A percentile compares a stretch with the other conserved stretches of the same genome.
Evolutionary conservation across 169 alveolate species (phyloP).

Genomic region (Plasmodium billcollinsi): DNA sequence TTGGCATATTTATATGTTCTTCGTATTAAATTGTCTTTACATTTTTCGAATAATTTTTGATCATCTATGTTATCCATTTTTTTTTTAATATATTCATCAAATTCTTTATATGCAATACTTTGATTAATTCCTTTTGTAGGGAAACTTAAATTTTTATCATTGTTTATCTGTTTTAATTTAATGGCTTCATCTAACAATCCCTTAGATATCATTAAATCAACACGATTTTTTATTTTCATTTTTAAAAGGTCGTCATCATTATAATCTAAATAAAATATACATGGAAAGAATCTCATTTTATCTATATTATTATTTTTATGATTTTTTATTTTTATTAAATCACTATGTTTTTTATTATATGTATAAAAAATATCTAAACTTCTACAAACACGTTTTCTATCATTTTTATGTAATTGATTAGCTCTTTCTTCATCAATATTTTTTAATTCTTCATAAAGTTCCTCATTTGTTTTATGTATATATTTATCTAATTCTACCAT

Average conservation of each 20-base stretch:
- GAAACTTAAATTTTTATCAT: conserved; percentile 55
- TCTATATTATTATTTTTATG: conserved; percentile 62
- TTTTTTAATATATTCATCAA: conserved; percentile 77
- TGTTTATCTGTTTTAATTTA: conserved; percentile 68
- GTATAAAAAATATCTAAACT: conserved; percentile 69
- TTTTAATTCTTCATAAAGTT: conserved; percentile 75
- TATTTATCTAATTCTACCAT: conserved; percentile 5
- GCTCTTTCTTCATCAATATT: conserved; percentile 84
- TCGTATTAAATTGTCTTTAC: conserved; percentile 77
- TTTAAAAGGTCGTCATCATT: conserved; percentile 76
- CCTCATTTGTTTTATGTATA: conserved; percentile 67
- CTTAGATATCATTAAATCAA: conserved; percentile 28
- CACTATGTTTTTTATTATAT: conserved; percentile 83
- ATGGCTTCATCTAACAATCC: conserved; percentile 57
- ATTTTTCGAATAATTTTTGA: conserved; percentile 47
- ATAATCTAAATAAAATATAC: conserved; percentile 22
- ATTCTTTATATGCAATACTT: conserved; percentile 84
- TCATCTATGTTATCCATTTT: conserved; percentile 34
- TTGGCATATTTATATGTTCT: conserved; percentile 84
- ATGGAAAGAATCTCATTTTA: conserved; percentile 55
- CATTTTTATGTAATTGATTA: conserved; percentile 80
- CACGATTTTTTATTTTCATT: conserved; percentile 73
- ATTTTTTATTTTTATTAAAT: conserved; percentile 74
- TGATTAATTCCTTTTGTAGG: conserved; percentile 23
- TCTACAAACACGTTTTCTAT: conserved; percentile 82